Base-by-base conservation (phyloP, 768 basidiomycete species). In the Calocybe gangraenosa region DNA sequence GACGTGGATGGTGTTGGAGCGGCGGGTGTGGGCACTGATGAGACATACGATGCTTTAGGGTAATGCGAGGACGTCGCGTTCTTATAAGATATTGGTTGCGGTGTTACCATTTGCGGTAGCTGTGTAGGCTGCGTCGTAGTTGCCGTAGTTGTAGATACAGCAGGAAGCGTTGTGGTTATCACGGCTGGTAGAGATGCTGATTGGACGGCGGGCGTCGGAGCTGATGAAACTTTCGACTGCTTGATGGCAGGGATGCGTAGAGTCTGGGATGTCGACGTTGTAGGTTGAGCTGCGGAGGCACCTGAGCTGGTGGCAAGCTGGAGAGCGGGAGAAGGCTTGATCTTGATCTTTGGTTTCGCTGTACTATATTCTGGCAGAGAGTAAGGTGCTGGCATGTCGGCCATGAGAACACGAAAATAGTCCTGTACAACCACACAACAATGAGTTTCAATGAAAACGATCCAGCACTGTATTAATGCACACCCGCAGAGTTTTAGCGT, bases 331-430 rank as follows among this genome's bases (percentile, higher is more conserved):
- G 62, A 53, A n/a, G 83, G 78, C 33, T 79, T 87, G 32, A 91
- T 74, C 61, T 80, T 89, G 46, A 92, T 84, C 66, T 84, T 92
- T 13, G 74, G 73, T 33, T 63, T 54, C 5, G 78, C 67, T 3
- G 74, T 63, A 20, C 76, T 50, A 53, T 89, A 87, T 48, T 81
- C 75, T 10, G 81, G 67, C 37, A 90, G 70, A n/a, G 79, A 50
- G 57, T 75, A 75, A 1, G 82, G 84, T 1, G 78, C 53, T 1
- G 89, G 88, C 14, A 92, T 69, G 59, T 90, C 88, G 7, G 87
- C 72, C 84, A 91, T 84, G 13, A 91, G 63, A 52, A 79, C 73
- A 19, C 79, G 78, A 60, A 91, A 91, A 55, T 79, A 68, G 42
- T 87, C 81, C 89, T 92, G 55, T 13, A 43, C 17, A 48, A 14